Evolutionary conservation across 2,329 filamentous ascomycete genomes (phyloP).

Genomic region (Alternaria postmessia): DNA sequence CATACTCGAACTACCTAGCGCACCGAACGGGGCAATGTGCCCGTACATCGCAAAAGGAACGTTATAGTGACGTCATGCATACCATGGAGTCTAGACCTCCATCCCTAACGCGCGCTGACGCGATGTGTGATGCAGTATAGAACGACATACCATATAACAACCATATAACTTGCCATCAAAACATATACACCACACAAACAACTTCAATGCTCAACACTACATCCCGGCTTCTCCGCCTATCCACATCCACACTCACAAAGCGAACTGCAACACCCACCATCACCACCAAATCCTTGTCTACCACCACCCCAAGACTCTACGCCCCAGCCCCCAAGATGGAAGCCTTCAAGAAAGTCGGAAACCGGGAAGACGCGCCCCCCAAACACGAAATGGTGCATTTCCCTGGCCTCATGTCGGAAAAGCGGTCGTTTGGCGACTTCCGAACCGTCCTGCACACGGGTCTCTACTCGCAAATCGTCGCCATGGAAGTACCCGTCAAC

Average conservation of each 20-base stretch:
- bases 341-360: constrained; percentile 37
- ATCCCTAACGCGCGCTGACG: constrained; percentile 10
- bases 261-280: not conserved
- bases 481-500: constrained; percentile 70
- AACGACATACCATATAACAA: constrained; percentile 5
- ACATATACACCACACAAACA: not conserved
- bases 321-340: constrained; percentile 23
- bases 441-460: constrained; percentile 70
- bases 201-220: constrained; percentile 36
- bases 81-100: constrained; percentile 9
- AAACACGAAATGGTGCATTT: constrained; percentile 67
- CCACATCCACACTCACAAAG: constrained; percentile 5
- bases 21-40: constrained; percentile 2
- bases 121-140: not conserved
- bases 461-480: constrained; percentile 68
- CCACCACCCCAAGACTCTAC: not conserved
- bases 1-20: not conserved
- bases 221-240: constrained; percentile 22
- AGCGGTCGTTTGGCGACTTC: constrained; percentile 66
- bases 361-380: constrained; percentile 38
- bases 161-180: not conserved
- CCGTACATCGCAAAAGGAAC: constrained; percentile 12
- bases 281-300: constrained; percentile 9
- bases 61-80: constrained; percentile 23
- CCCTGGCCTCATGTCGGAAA: constrained; percentile 61